These are phyloP conservation scores for Exophiala viscosa DNA, from an alignment of 2,329 filamentous ascomycete species.

Conservation along the genomic window DNA sequence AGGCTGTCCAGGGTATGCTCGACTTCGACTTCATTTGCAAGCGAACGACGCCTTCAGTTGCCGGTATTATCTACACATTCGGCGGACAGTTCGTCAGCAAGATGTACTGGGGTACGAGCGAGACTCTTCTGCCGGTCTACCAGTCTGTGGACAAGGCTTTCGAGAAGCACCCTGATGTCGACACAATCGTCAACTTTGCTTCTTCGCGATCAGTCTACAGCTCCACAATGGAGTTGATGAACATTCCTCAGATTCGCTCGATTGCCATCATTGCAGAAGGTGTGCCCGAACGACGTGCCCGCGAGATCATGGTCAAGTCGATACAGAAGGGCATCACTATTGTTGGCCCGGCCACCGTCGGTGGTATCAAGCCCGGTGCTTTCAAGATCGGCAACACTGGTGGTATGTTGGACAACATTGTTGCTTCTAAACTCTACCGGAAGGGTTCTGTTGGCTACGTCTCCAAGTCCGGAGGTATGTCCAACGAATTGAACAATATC, in stretches of 20 bases:
- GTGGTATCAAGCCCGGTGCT: constrained; percentile 97
- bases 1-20: constrained; percentile 87
- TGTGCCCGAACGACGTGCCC: constrained; percentile 95
- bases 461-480: constrained; percentile 99
- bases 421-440: constrained; percentile 99
- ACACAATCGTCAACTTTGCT: constrained; percentile 98
- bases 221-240: constrained; percentile 98
- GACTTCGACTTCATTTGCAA: constrained; percentile 99
- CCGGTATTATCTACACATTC: constrained; percentile 99
- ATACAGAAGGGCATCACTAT: constrained; percentile 99
- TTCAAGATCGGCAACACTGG: constrained; percentile 99
- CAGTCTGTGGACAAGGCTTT: constrained; percentile 90
- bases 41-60: constrained; percentile 90
- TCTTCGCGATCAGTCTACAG: constrained; percentile 97
- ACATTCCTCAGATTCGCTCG: constrained; percentile 92
- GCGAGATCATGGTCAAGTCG: constrained; percentile 94
- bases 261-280: constrained; percentile 99
- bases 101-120: constrained; percentile 99
- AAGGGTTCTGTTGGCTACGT: constrained; percentile 98
- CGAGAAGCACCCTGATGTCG: constrained; percentile 93
- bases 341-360: constrained; percentile 95
- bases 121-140: constrained; percentile 97
- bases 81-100: constrained; percentile 99
- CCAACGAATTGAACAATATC: constrained; percentile 99
- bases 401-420: constrained; percentile 99